These are phyloP conservation scores for Microthyrium microscopicum DNA, from an alignment of 2,329 filamentous ascomycete species.

Conservation along the genomic window DNA sequence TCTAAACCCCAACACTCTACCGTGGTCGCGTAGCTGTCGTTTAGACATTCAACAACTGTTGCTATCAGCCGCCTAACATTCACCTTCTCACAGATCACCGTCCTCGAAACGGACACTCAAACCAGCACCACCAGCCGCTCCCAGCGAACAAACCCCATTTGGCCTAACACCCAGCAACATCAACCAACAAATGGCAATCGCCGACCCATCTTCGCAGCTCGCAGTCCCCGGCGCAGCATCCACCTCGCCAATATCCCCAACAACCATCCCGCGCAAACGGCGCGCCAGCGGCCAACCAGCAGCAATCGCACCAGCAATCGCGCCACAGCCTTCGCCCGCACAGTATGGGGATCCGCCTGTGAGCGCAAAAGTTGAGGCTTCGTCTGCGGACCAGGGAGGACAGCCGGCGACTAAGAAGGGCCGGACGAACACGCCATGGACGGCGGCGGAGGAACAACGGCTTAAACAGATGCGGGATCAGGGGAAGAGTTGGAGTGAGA, in stretches of 20 bases:
- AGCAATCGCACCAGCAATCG: constrained; percentile 12
- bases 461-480: constrained; percentile 89
- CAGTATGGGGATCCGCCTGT: constrained; percentile 5
- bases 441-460: constrained; percentile 77
- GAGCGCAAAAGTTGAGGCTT: constrained; percentile 1
- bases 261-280: constrained; percentile 20
- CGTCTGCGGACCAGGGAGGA: background rate
- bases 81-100: no score
- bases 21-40: no score
- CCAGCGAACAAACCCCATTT: constrained; percentile 2
- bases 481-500: constrained; percentile 92
- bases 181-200: constrained; percentile 1
- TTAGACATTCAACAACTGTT: no score
- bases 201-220: background rate
- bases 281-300: constrained; percentile 16
- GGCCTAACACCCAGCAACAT: background rate
- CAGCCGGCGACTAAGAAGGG: constrained; percentile 59
- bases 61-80: no score
- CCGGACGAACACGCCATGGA: constrained; percentile 97
- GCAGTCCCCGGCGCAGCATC: constrained; percentile 15
- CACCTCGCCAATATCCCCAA: constrained; percentile 20
- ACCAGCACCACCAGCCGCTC: constrained; percentile 12
- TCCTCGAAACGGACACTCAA: constrained; percentile 5
- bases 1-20: no score
- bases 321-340: constrained; percentile 8